Conservation (phyloP, 2,329 filamentous ascomycete genomes). For the Claviceps fusiformis region DNA sequence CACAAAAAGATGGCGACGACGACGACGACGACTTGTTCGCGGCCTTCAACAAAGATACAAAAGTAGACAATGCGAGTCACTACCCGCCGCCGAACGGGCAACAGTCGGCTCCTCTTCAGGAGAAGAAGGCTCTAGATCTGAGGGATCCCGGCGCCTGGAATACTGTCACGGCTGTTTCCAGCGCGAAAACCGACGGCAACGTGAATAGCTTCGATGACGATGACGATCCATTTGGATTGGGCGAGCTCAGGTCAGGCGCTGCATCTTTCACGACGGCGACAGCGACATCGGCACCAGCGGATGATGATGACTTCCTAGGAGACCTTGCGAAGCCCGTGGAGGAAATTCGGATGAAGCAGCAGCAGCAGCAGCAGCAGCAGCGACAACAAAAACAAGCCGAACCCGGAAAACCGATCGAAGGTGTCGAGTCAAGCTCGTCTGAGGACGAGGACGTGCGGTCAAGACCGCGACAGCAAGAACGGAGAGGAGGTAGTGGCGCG, state of each 20-base stretch:
- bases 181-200: constrained; percentile 1
- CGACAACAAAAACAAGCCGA: constrained; percentile 24
- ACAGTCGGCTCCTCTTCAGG: constrained; percentile 31
- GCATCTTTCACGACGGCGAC: constrained; percentile 14
- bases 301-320: constrained; percentile 53
- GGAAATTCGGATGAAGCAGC: constrained; percentile 33
- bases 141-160: constrained; percentile 41
- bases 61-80: constrained; percentile 52
- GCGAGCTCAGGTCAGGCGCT: constrained; percentile 36
- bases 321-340: constrained; percentile 52
- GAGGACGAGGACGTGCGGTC: constrained; percentile 23
- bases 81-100: constrained; percentile 41
- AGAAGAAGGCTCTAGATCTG: constrained; percentile 32
- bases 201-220: constrained; percentile 46
- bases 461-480: constrained; percentile 8
- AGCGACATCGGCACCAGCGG: constrained; percentile 19
- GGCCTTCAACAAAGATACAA: constrained; percentile 51
- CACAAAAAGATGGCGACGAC: constrained; percentile 7
- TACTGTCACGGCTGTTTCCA: constrained; percentile 10
- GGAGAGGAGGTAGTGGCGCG: constrained; percentile 12
- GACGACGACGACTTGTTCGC: constrained; percentile 52
- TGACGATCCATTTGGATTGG: constrained; percentile 80
- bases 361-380: constrained; percentile 5
- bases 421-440: constrained; percentile 30
- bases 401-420: constrained; percentile 43